Conservation (phyloP, 495 filamentous ascomycete genomes). For the Penicillium ucsense region DNA sequence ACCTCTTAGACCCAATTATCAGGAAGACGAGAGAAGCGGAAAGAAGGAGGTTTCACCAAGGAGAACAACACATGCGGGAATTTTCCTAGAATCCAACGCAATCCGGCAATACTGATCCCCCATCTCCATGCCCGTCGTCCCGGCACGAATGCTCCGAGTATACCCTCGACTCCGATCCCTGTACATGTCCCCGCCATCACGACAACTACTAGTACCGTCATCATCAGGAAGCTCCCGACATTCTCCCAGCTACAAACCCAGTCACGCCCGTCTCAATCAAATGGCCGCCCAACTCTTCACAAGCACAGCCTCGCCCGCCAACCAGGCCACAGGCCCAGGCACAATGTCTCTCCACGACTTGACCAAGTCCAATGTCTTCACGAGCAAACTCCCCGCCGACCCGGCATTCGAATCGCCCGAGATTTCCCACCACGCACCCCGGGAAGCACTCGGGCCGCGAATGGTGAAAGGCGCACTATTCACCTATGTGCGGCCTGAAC, state of each 20-base stretch:
- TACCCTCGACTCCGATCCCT: too few species aligned
- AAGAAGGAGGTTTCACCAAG: too few species aligned
- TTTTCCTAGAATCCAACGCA: too few species aligned
- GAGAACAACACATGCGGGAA: too few species aligned
- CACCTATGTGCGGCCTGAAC: slow-evolving; percentile 80
- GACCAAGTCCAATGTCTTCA: slow-evolving; percentile 82
- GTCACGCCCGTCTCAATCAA: slow-evolving; percentile 9
- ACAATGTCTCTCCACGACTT: slow-evolving; percentile 51
- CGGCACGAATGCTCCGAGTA: too few species aligned
- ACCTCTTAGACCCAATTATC: too few species aligned
- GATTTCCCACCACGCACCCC: slow-evolving; percentile 66
- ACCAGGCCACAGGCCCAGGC: slow-evolving; percentile 8
- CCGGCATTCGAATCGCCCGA: slow-evolving; percentile 69
- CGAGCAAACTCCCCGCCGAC: slow-evolving; percentile 68
- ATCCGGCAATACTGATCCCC: too few species aligned
- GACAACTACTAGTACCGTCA: neutral
- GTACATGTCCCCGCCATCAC: slow-evolving; percentile 17
- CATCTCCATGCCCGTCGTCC: too few species aligned
- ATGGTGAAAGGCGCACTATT: slow-evolving; percentile 79
- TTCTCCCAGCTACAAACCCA: too few species aligned
- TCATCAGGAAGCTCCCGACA: too few species aligned
- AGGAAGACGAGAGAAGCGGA: too few species aligned
- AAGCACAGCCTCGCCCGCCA: slow-evolving; percentile 2
- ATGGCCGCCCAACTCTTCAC: slow-evolving; percentile 48
- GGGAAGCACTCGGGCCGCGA: slow-evolving; percentile 66